Conservation (phyloP, 805 yeast genomes). For the Cyberlindnera meyerae region DNA sequence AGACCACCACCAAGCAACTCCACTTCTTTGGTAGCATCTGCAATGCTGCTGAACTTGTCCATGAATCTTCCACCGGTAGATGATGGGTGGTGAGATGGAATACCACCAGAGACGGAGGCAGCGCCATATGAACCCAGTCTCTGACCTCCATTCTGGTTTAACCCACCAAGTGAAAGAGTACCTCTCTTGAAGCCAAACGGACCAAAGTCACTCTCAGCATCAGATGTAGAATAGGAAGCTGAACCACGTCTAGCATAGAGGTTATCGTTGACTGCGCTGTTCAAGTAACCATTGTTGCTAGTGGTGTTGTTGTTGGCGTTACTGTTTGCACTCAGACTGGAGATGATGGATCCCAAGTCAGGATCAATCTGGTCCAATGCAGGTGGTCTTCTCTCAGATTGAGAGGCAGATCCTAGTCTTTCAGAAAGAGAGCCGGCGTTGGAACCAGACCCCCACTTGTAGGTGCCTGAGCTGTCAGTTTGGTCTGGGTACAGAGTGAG, state of each 20-base stretch:
- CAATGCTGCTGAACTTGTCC: conserved; percentile 59
- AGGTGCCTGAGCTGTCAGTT: conserved; percentile 1
- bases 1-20: conserved; percentile 44
- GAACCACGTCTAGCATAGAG: conserved; percentile 34
- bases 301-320: conserved; percentile 15
- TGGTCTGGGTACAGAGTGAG: too few species aligned
- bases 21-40: conserved; percentile 65
- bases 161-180: conserved; percentile 38
- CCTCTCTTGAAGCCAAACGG: conserved; percentile 46
- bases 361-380: conserved; percentile 23
- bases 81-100: conserved; percentile 23
- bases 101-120: conserved; percentile 56
- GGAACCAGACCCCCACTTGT: conserved; percentile 11
- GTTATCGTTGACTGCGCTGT: not conserved
- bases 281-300: not conserved
- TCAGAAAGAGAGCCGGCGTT: conserved; percentile 8
- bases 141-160: conserved; percentile 17
- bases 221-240: conserved; percentile 29
- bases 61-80: conserved; percentile 39
- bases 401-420: conserved; percentile 10
- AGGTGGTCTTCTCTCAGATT: conserved; percentile 8
- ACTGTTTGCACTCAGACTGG: conserved; percentile 26
- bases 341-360: conserved; percentile 28
- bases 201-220: conserved; percentile 34
- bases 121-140: conserved; percentile 43